Base-by-base conservation (phyloP, 345 rosid genomes). In the Moricandia moricandioides region DNA sequence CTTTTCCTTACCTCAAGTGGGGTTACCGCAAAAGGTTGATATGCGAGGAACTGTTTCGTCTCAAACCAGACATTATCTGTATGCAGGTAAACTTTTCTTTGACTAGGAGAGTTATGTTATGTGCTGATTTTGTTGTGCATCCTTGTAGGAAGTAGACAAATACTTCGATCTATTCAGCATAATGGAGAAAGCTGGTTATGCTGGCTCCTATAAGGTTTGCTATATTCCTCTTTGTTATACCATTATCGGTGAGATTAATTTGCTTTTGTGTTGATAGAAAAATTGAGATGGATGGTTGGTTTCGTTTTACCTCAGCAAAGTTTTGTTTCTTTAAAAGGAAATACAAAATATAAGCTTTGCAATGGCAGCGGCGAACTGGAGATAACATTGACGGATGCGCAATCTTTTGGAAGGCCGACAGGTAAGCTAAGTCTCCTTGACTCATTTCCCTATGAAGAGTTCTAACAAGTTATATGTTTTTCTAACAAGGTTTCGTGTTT, bases 321-420 rank as follows among this genome's bases (percentile, higher is more conserved):
- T 40, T 58, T n/a, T 77, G 47, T 66, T 66, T 67, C n/a, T 61
- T 47, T 72, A 72, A 34, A 81, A 67, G 75, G 74, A 72, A 72
- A 63, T 77, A 73, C 49, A 12, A 75, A 62, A 69, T 57, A 47
- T 60, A 69, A 60, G 65, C 72, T 75, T 56, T 63, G 59, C 61
- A 62, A 70, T 84, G 86, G 79, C 90, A 92, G 93, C 83, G 89
- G 60, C 90, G 97, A 64, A 89, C 93, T 33, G 97, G 93, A 76
- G 88, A 81, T 81, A 59, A 74, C 80, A 85, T 76, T 65, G 97
- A 92, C 75, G 96, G 96, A 8, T 92, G 97, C 78, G 97, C 96
- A 60, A 76, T 78, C 34, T 90, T 92, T 69, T 92, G 96, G 97
- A 90, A 82, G 83, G 81, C 86, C 13, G 82, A 87, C 34, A 83